Evolutionary conservation across 2,329 filamentous ascomycete genomes (phyloP), one percentile per base, ranked within the genome.

Genomic region (Cadophora sp.): DNA sequence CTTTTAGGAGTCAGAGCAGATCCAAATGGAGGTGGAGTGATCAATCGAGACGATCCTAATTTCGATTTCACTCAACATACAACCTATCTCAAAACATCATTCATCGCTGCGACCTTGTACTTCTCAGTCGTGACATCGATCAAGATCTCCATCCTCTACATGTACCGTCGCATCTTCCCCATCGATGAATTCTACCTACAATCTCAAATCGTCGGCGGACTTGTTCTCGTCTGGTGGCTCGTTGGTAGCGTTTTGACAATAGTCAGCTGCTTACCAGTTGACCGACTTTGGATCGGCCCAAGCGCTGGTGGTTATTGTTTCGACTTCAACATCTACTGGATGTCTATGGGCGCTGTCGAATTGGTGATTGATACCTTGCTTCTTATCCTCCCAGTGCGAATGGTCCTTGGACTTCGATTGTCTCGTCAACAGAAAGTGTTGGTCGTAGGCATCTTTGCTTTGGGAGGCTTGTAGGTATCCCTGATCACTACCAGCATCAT

Each of bases 261-360:
- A 12, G 48, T 63, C n/a, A 51, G 46, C 29, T 63, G 61, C 19
- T 24, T 63, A 31, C 61, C 61, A 24, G 11, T 63, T 16, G n/a
- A 50, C 5, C 61, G 61, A 2, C 48, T 63, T 34, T 63, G 61
- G 61, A 37, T 19, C 7, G 61, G 61, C 5, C 61, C 61, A 11
- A 22, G 43, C 11, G 61, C 46, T 19, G 61, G 61, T 4, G 61
- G 61, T 3, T 63, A 63, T 31, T 63, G 61, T 31, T 24, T 63
- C n/a, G n/a, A 63, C 22, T 63, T 63, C 61, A 63, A 63, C 22
- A 53, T 53, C 5, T 63, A 63, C n/a, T 63, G 61, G 61, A 63
- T 63, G 61, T 24, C 27, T 24, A 63, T 63, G 61, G 61, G 61
- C 2, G 61, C 61, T 9, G 61, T 63, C 0, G 61, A 63, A 14